These are phyloP conservation scores for Prunus yedoensis DNA, from an alignment of 331 rosid genomes.

Conservation along the genomic window DNA sequence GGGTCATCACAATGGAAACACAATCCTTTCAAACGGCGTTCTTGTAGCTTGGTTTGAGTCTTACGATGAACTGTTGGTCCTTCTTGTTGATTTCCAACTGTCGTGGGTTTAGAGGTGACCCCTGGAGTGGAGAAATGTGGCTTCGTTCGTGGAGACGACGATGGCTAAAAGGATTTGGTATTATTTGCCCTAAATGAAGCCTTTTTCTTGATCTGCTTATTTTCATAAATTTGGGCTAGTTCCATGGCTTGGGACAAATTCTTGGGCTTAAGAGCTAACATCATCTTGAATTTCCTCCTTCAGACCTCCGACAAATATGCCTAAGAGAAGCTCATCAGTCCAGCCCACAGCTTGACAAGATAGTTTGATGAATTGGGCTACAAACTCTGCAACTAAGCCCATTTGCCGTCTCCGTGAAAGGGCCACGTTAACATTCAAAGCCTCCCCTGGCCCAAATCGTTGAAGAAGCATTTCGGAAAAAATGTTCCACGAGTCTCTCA, in stretches of 20 bases:
- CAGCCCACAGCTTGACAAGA: not conserved
- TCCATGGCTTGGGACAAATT: not conserved
- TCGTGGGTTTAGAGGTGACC: not conserved
- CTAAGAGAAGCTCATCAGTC: not conserved
- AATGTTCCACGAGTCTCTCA: not conserved
- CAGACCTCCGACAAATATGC: not conserved
- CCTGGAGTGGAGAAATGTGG: too few relatives aligned
- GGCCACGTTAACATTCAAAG: too few relatives aligned
- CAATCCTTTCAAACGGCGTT: not conserved
- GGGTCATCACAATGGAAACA: not conserved
- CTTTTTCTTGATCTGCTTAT: not conserved
- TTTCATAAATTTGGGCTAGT: not conserved
- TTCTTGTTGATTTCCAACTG: too few relatives aligned
- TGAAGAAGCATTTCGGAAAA: too few relatives aligned
- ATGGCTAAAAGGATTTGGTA: too few relatives aligned
- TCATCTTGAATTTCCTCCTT: not conserved
- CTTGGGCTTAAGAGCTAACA: too few relatives aligned
- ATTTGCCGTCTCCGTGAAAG: fast-evolving
- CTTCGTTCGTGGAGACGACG: too few relatives aligned
- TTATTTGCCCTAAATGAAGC: too few relatives aligned
- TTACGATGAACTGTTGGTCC: not conserved
- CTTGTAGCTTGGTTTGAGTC: not conserved
- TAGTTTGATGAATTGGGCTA: not conserved
- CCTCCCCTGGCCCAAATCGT: too few relatives aligned
- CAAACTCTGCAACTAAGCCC: not conserved